These are phyloP conservation scores for Cryoendolithus antarcticus DNA, from an alignment of 2,329 filamentous ascomycete species.

Conservation along the genomic window DNA sequence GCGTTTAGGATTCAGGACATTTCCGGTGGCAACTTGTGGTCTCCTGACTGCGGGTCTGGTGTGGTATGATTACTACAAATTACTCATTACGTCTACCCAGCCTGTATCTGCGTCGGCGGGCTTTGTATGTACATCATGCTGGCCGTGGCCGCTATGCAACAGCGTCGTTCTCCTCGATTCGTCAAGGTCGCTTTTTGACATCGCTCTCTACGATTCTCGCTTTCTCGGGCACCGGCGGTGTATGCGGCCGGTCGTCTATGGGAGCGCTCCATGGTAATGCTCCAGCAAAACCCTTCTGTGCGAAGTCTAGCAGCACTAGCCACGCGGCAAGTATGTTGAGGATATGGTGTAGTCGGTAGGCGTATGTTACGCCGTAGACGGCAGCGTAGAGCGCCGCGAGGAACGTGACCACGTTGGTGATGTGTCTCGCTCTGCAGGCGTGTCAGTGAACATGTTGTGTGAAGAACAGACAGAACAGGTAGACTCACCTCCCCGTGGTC, in stretches of 20 bases:
- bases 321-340: slow-evolving; percentile 78
- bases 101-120: too few relatives aligned
- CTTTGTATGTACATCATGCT: too few relatives aligned
- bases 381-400: slow-evolving; percentile 75
- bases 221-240: neutral
- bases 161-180: neutral
- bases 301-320: slow-evolving; percentile 70
- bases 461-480: slow-evolving; percentile 5
- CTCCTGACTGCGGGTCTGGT: too few relatives aligned
- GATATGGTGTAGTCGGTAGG: slow-evolving; percentile 83
- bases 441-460: slow-evolving; percentile 3
- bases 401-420: slow-evolving; percentile 74
- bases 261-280: neutral
- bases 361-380: slow-evolving; percentile 87
- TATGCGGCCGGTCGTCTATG: slow-evolving; percentile 1
- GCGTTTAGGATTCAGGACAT: too few relatives aligned
- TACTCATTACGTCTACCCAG: too few relatives aligned
- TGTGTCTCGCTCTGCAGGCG: slow-evolving; percentile 45
- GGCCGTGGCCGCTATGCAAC: too few relatives aligned
- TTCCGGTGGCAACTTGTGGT: too few relatives aligned
- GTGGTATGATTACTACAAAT: too few relatives aligned
- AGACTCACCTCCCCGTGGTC: slow-evolving; percentile 34
- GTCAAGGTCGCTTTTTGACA: slow-evolving; percentile 6
- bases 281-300: slow-evolving; percentile 21
- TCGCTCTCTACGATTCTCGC: neutral